Conservation (phyloP, 192 early-diverging fungal species). For the Coemansia sp. region DNA sequence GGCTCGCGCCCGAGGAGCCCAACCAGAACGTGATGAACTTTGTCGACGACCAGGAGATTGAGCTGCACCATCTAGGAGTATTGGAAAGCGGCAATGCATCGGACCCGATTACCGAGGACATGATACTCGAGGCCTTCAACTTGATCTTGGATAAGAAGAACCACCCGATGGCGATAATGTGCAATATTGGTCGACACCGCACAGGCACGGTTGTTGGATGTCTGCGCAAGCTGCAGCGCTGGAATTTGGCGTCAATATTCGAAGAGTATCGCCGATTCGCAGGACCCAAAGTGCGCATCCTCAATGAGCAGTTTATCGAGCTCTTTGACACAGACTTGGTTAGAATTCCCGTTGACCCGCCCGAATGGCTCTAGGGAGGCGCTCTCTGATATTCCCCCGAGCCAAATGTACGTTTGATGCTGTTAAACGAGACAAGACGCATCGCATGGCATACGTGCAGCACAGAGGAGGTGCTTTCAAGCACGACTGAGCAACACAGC, state of each 20-base stretch:
- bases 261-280: constrained; percentile 97
- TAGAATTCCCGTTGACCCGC: constrained; percentile 69
- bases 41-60: constrained; percentile 97
- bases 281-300: constrained; percentile 93
- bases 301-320: constrained; percentile 95
- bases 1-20: constrained; percentile 96
- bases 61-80: constrained; percentile 87
- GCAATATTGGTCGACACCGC: constrained; percentile 94
- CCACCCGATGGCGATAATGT: constrained; percentile 98
- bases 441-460: not conserved
- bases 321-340: constrained; percentile 98
- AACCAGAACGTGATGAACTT: constrained; percentile 95
- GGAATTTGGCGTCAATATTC: constrained; percentile 98
- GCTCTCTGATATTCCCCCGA: not conserved
- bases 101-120: constrained; percentile 98
- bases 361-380: constrained; percentile 65
- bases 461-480: not conserved
- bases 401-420: not conserved
- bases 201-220: constrained; percentile 99
- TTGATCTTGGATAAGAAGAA: constrained; percentile 81
- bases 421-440: not conserved
- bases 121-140: constrained; percentile 86
- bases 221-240: constrained; percentile 93
- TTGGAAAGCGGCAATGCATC: constrained; percentile 84
- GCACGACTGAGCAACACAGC: not conserved